Conservation (phyloP, 2,329 filamentous ascomycete species). For the Trichoderma breve region DNA sequence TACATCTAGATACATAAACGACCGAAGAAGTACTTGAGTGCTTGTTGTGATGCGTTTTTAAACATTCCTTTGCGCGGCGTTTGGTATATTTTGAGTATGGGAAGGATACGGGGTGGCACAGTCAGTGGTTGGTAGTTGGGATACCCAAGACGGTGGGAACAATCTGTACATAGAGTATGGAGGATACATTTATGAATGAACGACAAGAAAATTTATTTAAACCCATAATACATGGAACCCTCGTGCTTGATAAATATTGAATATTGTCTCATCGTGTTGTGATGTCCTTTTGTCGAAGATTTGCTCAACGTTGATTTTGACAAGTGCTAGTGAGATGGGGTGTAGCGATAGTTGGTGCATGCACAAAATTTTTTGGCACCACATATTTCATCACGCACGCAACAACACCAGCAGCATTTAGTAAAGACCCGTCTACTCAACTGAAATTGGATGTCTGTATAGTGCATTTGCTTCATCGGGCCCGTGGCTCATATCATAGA, state of each 20-base stretch:
- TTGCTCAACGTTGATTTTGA: background rate
- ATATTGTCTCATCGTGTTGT: background rate
- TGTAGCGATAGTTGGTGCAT: background rate
- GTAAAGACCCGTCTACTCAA: background rate
- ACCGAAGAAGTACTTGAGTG: background rate
- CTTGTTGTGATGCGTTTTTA: background rate
- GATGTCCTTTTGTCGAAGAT: background rate
- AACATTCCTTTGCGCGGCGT: slow-evolving; percentile 21
- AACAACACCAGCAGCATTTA: background rate
- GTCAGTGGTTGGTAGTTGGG: slow-evolving; percentile 4
- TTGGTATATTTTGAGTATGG: slow-evolving; percentile 1
- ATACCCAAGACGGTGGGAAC: slow-evolving; percentile 21
- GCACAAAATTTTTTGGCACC: slow-evolving; percentile 12
- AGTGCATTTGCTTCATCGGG: background rate
- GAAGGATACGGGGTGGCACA: slow-evolving; percentile 6
- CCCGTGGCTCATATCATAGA: background rate
- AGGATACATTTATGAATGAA: slow-evolving; percentile 18
- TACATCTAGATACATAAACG: background rate
- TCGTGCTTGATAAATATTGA: background rate
- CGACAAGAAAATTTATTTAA: slow-evolving; percentile 5
- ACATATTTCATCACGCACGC: background rate
- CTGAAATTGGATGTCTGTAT: background rate
- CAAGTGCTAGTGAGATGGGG: slow-evolving; percentile 6
- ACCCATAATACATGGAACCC: background rate
- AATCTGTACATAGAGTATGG: slow-evolving; percentile 18